Percentiles rank a stretch among this genome's conserved stretches.
Conservation (phyloP, 176 grass and related monocot genomes). For the Triticum urartu region DNA sequence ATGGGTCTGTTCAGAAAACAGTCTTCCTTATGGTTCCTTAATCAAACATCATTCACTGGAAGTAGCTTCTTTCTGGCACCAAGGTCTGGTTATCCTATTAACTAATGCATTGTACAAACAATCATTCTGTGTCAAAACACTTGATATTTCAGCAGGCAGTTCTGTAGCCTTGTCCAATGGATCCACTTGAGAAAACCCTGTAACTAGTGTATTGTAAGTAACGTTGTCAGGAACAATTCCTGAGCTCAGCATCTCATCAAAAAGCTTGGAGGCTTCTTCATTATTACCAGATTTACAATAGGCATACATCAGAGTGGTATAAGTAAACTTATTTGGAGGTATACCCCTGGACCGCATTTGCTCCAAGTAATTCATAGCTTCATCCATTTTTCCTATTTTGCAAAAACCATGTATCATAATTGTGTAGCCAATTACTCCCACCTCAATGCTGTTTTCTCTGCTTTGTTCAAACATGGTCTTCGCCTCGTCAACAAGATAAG, state of each 20-base stretch:
- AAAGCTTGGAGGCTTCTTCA: constrained; percentile 62
- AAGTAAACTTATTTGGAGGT: constrained; percentile 82
- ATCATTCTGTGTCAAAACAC: constrained; percentile 45
- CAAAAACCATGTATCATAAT: constrained; percentile 72
- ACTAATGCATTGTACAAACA: constrained; percentile 50
- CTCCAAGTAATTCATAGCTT: constrained; percentile 64
- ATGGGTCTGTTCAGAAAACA: not conserved
- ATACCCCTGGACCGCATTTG: constrained; percentile 62
- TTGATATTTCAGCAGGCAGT: constrained; percentile 40
- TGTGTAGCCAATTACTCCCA: constrained; percentile 77
- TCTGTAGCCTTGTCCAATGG: constrained; percentile 47
- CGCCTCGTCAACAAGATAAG: constrained; percentile 72
- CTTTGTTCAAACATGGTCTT: constrained; percentile 54
- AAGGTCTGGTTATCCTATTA: constrained; percentile 58
- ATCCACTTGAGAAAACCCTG: constrained; percentile 48
- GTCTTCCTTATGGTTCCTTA: constrained; percentile 27
- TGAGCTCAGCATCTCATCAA: constrained; percentile 68
- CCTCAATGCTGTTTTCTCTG: constrained; percentile 41
- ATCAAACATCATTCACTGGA: constrained; percentile 42
- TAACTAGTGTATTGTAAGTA: constrained; percentile 65
- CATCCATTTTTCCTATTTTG: constrained; percentile 75
- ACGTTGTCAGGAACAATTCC: constrained; percentile 69
- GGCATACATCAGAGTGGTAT: constrained; percentile 76
- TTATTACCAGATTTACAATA: constrained; percentile 70
- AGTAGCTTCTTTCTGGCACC: constrained; percentile 46